Base-by-base conservation (phyloP, 2,329 filamentous ascomycete genomes). In the Herpotrichia juniperi region DNA sequence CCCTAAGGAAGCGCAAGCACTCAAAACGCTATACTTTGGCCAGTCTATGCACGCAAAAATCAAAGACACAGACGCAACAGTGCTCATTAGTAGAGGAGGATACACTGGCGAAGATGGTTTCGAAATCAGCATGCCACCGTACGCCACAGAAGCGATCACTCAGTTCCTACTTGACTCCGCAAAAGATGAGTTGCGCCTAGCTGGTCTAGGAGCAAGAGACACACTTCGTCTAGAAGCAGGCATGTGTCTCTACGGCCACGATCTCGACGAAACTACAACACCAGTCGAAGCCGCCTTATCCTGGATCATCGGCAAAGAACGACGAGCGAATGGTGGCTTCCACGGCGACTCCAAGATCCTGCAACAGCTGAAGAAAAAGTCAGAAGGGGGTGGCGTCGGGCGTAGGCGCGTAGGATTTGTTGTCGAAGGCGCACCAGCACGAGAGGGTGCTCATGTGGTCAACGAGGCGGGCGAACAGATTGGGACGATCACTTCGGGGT, bases 241-340 rank as follows among this genome's bases (percentile, higher is more conserved):
- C 55, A 96, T 99, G 93, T 99, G 94, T 75, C 83, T 99, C n/a
- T 99, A 99, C 77, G 94, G 94, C n/a, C 91, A 97, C 77, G 94
- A 99, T 74, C 84, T 99, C 31, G 87, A 96, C 72, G 93, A 96
- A 51, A 79, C 79, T 0, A 88, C 84, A 10, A 90, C 88, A 1
- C 87, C 88, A 1, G 85, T 88, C 4, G 83, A 86, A 68, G 87
- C 83, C 1, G 81, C 79, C 1, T 76, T 91, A 0, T 80, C 80
- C 54, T 99, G 94, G 93, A 84, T 97, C 67, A 87, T 99, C 54
- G 87, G 89, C 58, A 92, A 91, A 69, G 85, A 88, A 50, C 86
- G 93, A 16, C 87, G 87, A 48, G 77, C 83, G 19, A 76, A 77
- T 4, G 87, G 87, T 11, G 86, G 86, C n/a, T 99, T 96, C 81